Evolutionary conservation across 768 basidiomycete genomes (phyloP).

Genomic region (Boletellus emodensis): DNA sequence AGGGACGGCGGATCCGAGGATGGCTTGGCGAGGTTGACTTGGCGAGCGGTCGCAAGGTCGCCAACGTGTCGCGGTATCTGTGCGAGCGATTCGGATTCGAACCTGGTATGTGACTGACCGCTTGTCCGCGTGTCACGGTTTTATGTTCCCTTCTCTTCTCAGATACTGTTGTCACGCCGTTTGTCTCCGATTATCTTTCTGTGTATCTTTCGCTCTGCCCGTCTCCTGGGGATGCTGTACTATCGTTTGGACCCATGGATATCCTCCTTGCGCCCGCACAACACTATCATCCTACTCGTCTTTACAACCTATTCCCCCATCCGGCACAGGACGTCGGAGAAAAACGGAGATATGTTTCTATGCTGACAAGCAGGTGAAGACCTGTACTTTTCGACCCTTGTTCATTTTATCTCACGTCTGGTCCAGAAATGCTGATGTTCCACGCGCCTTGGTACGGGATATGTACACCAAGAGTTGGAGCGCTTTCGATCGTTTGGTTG

Average conservation of each 20-base stretch:
- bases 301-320: slow-evolving; percentile 74
- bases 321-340: slow-evolving; percentile 76
- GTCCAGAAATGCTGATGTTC: slow-evolving; percentile 75
- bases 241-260: slow-evolving; percentile 82
- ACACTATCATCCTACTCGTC: slow-evolving; percentile 68
- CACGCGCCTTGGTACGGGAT: slow-evolving; percentile 78
- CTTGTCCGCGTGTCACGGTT: neutral
- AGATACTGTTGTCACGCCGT: slow-evolving; percentile 73
- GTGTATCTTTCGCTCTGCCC: slow-evolving; percentile 76
- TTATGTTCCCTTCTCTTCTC: neutral
- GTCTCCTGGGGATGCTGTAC: slow-evolving; percentile 65
- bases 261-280: slow-evolving; percentile 69
- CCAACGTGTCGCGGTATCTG: slow-evolving; percentile 68
- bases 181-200: slow-evolving; percentile 74
- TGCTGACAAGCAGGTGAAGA: slow-evolving; percentile 62
- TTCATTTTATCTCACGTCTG: neutral
- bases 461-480: slow-evolving; percentile 95
- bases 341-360: slow-evolving; percentile 69
- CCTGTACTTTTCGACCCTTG: neutral
- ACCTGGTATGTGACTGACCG: slow-evolving; percentile 43
- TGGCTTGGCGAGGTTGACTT: slow-evolving; percentile 84
- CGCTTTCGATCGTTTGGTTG: slow-evolving; percentile 83
- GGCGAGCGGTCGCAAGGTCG: slow-evolving; percentile 58
- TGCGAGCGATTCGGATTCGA: slow-evolving; percentile 82
- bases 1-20: slow-evolving; percentile 64